Base-by-base conservation (phyloP, 139 green algal genomes). In the Ettlia oleoabundans region DNA sequence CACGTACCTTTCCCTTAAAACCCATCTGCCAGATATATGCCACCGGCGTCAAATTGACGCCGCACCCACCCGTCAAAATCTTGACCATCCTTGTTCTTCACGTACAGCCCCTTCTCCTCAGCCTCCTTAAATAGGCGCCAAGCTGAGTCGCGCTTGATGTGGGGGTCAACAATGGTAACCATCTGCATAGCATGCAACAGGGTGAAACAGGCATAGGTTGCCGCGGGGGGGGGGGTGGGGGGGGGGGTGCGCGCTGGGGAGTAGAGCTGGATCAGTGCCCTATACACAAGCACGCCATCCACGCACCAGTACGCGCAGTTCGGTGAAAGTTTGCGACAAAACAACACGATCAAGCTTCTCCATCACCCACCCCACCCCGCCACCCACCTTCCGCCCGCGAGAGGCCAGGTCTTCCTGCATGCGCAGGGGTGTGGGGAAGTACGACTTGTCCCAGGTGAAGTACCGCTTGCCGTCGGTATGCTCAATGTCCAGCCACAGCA, bases 401-500 rank as follows among this genome's bases (percentile, higher is more conserved):
- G 78, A 89, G 3, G 90, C 90, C 15, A 97, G 9, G 55, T 94
- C 91, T n/a, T 94, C 79, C 81, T 96, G 94, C 93, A 98, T 94
- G 24, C 58, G 75, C 22, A 65, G 53, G 0, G 95, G 94, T 55
- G 86, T 91, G 9, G 97, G 97, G 88, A 99, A 99, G 51, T 92
- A 75, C 4, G 76, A 76, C 22, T 32, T 74, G 87, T 99, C 96
- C 73, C 97, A 99, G 0, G 97, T 99, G 89, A 99, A 94, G 90
- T 99, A 99, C 72, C 93, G 75, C 75, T 81, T 81, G 75, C 75
- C 96, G 83, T 98, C 91, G 42, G 97, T 99, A 92, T 99, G 96
- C 90, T 99, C 97, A 73, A 99, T 99, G 90, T 99, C 97, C 41
- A 99, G 95, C 97, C 97, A 99, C 53, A 99, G 83, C 55, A 99